phyloP scores from a whole-genome alignment of 2,329 filamentous ascomycete genomes.

The Colletotrichum sp. region DNA sequence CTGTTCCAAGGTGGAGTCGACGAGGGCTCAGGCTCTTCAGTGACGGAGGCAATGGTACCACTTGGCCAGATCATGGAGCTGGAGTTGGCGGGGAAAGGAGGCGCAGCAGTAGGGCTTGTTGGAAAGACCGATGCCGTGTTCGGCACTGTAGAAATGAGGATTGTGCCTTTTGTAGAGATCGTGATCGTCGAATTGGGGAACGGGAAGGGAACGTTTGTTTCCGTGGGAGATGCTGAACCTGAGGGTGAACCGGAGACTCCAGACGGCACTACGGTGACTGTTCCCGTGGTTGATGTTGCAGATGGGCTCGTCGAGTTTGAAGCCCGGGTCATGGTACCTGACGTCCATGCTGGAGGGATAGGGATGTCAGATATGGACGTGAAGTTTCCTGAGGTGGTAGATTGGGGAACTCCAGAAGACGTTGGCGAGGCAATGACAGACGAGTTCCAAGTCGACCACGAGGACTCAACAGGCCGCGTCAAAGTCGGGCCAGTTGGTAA shows the following conservation, averaged over 20 bases:
- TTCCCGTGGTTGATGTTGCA: background rate
- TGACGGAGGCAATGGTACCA: background rate
- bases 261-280: background rate
- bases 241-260: background rate
- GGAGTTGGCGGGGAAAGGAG: background rate
- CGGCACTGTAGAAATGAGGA: background rate
- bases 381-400: background rate
- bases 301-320: background rate
- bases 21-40: background rate
- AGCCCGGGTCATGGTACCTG: background rate
- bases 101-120: background rate
- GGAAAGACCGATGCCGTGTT: background rate
- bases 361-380: background rate
- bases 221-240: background rate
- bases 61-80: background rate
- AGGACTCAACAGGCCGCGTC: slow-evolving; percentile 5
- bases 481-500: background rate
- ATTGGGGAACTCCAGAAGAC: background rate
- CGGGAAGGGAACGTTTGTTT: background rate
- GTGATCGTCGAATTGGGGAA: background rate
- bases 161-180: background rate
- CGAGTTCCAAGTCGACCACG: slow-evolving; percentile 6
- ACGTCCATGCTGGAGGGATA: background rate
- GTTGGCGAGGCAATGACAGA: background rate
- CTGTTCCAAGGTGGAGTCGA: background rate